Percentiles rank a stretch among this genome's conserved stretches.
Conservation (phyloP, 2,329 filamentous ascomycete genomes). For the Salinomyces thailandicus region DNA sequence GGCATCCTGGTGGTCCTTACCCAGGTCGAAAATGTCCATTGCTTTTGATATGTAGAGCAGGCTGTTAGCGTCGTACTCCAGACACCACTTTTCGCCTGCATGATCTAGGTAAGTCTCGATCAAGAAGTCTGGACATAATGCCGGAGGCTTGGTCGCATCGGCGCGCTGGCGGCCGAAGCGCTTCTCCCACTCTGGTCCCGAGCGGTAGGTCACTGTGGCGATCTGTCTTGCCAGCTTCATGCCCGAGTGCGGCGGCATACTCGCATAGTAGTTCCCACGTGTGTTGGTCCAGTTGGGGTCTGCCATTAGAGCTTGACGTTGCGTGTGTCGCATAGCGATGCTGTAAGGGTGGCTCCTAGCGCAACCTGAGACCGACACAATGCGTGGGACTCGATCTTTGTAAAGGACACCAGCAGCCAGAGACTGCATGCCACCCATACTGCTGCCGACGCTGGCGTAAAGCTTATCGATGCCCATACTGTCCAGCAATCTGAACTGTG, state of each 20-base stretch:
- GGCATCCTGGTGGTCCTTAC: slow-evolving; percentile 55
- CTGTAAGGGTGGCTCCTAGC: slow-evolving; percentile 93
- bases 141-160: slow-evolving; percentile 75
- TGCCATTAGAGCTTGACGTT: slow-evolving; percentile 97
- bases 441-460: slow-evolving; percentile 86
- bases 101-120: slow-evolving; percentile 98
- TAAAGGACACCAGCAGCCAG: slow-evolving; percentile 78
- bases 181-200: slow-evolving; percentile 94
- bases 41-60: slow-evolving; percentile 94
- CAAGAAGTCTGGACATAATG: slow-evolving; percentile 91
- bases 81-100: slow-evolving; percentile 93
- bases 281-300: slow-evolving; percentile 77
- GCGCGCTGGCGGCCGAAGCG: slow-evolving; percentile 81
- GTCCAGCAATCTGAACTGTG: slow-evolving; percentile 84
- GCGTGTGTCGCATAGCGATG: slow-evolving; percentile 96
- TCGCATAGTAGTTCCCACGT: slow-evolving; percentile 76
- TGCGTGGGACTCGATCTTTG: slow-evolving; percentile 65
- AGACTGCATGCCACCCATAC: slow-evolving; percentile 98
- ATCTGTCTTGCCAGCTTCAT: slow-evolving; percentile 98
- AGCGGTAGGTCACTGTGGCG: slow-evolving; percentile 92
- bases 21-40: slow-evolving; percentile 96
- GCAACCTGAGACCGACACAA: slow-evolving; percentile 87
- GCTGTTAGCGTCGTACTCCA: slow-evolving; percentile 94
- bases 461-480: slow-evolving; percentile 63
- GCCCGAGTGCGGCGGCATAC: slow-evolving; percentile 80